phyloP scores from a whole-genome alignment of 2,329 filamentous ascomycete species.

The Thyridium curvatum region DNA sequence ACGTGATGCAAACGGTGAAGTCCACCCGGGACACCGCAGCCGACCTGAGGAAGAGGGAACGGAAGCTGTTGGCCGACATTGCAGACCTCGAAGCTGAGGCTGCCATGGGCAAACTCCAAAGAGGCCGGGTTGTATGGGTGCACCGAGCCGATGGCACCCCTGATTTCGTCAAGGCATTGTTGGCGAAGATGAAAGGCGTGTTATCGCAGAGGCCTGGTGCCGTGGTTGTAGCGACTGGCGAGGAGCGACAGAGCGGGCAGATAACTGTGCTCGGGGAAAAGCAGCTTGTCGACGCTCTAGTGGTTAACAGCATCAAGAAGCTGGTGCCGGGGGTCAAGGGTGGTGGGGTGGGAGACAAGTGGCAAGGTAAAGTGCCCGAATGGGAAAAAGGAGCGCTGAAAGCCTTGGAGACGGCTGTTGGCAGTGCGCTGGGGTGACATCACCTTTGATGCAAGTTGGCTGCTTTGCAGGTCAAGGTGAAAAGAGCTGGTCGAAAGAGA shows the following conservation, averaged over 20 bases:
- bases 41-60: constrained; percentile 16
- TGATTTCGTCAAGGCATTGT: constrained; percentile 22
- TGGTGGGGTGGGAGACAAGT: constrained; percentile 19
- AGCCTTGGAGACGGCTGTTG: constrained; percentile 11
- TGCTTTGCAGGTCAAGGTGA: too few species aligned
- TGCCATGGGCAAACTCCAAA: constrained; percentile 7
- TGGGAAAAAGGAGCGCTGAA: constrained; percentile 18
- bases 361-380: constrained; percentile 22
- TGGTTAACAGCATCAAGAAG: too few species aligned
- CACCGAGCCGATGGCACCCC: constrained; percentile 15
- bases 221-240: too few species aligned
- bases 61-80: constrained; percentile 19
- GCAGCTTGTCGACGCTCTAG: too few species aligned
- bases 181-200: constrained; percentile 12
- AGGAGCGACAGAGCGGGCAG: too few species aligned
- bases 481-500: too few species aligned
- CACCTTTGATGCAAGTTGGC: too few species aligned
- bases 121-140: constrained; percentile 14
- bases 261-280: too few species aligned
- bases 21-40: constrained; percentile 5
- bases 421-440: too few species aligned
- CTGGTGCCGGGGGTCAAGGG: constrained; percentile 17
- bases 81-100: constrained; percentile 20
- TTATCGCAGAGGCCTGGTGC: too few species aligned
- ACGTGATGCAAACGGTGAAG: too few species aligned